These are phyloP conservation scores for Cutaneotrichosporon spelunceum DNA, from an alignment of 1,284 basidiomycete species.

Conservation along the genomic window DNA sequence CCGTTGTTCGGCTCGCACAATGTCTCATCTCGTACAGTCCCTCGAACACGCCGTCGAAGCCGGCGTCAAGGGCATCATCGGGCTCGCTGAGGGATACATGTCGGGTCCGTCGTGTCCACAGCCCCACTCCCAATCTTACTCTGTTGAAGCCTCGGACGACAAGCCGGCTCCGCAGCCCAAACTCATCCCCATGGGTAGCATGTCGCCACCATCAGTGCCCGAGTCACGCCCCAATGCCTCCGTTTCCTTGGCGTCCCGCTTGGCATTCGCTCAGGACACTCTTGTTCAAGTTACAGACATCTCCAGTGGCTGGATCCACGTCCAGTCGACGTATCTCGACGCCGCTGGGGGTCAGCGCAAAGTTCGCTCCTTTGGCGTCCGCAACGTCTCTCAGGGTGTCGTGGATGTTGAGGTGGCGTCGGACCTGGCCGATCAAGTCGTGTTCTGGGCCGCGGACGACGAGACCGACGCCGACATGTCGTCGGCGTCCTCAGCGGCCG, in stretches of 20 bases:
- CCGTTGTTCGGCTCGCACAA: slow-evolving; percentile 15
- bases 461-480: slow-evolving; percentile 24
- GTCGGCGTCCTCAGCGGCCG: slow-evolving; percentile 33
- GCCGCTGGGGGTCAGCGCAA: slow-evolving; percentile 32
- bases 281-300: slow-evolving; percentile 42
- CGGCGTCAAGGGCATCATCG: slow-evolving; percentile 42
- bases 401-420: slow-evolving; percentile 41
- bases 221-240: neutral
- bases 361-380: slow-evolving; percentile 41
- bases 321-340: slow-evolving; percentile 46
- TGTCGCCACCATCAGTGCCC: neutral
- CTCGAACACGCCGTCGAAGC: slow-evolving; percentile 41
- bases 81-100: slow-evolving; percentile 12
- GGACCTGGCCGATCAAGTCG: slow-evolving; percentile 37
- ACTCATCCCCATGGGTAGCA: slow-evolving; percentile 14
- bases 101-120: neutral
- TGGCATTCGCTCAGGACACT: slow-evolving; percentile 17
- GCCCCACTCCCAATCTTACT: neutral
- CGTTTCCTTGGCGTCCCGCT: slow-evolving; percentile 14
- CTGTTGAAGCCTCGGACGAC: neutral
- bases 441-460: slow-evolving; percentile 39
- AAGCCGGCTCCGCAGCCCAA: neutral
- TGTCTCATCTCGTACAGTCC: slow-evolving; percentile 38
- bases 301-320: slow-evolving; percentile 48
- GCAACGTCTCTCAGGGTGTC: slow-evolving; percentile 28